Base-by-base conservation (phyloP, 1,284 basidiomycete species). In the Amylostereum chailletii region DNA sequence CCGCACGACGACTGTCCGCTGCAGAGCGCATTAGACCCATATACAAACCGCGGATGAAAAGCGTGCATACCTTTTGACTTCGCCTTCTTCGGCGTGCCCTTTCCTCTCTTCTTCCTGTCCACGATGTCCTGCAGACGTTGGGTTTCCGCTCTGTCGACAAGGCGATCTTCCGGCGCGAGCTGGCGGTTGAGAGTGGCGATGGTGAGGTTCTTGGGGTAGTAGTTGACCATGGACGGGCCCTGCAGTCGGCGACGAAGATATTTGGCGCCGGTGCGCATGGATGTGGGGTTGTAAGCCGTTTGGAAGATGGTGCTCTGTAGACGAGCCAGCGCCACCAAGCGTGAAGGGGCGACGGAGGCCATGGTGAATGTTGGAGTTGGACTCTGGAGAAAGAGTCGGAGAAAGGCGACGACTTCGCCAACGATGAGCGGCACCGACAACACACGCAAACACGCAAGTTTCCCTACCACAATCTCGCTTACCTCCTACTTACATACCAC, bases 211-310 rank as follows among this genome's bases (percentile, higher is more conserved):
- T 68, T 65, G 0, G 86, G 86, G 65, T 90, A 90, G 71, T 94
- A 94, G 11, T 76, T 69, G 56, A 83, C 63, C 79, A 93, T 85
- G 43, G 84, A 74, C 0, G 88, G 88, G 0, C 90, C 90, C 1
- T 81, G 77, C 34, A 94, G 76, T 5, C 83, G 75, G 31, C 75
- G 71, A 38, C 83, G 80, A 45, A 94, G 78, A 70, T 93, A 89
- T 67, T 94, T 94, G 26, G 87, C 82, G 34, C 91, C 91, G 0
- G 86, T 91, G 30, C 91, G 83, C 5, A 78, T 63, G 40, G 79
- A 80, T 3, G 75, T 76, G 0, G 90, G 90, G 66, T 94, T 94
- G 66, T 86, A 90, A 2, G 84, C 74, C 4, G 90, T 93, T 63
- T 90, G 79, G 64, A 94, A 94, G 49, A 95, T 79, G 31, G 74